Percentiles rank a stretch among this genome's conserved stretches.
These are phyloP conservation scores for Sphagnum tenellum DNA, from an alignment of 225 moss, liverwort and hornwort genomes.

Conservation along the genomic window DNA sequence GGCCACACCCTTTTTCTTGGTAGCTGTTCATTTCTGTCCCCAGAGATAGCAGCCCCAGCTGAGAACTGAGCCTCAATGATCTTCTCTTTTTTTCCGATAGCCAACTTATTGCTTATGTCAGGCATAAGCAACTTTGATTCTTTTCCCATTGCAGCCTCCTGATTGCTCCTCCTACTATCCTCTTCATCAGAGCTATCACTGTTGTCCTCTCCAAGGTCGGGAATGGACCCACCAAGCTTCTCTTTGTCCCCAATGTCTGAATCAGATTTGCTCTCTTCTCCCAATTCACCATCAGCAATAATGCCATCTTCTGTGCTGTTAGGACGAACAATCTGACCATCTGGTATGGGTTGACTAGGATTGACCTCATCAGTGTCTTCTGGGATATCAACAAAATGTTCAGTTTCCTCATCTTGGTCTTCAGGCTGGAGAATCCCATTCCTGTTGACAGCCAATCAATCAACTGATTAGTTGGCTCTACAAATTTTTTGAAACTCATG, in stretches of 20 bases:
- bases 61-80: background rate
- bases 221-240: conserved; percentile 25
- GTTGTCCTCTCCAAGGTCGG: conserved; percentile 30
- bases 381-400: conserved; percentile 70
- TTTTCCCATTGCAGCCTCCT: conserved; percentile 6
- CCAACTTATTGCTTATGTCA: background rate
- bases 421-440: conserved; percentile 71
- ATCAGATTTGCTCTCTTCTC: conserved; percentile 29
- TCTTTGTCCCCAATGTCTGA: conserved; percentile 28
- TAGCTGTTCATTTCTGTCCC: conserved; percentile 10
- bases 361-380: conserved; percentile 27
- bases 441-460: conserved; percentile 33
- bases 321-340: background rate
- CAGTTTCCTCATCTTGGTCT: conserved; percentile 74
- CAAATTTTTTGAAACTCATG: no score
- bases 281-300: conserved; percentile 4
- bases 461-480: conserved; percentile 2
- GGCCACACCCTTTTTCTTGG: conserved; percentile 39
- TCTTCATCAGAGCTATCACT: conserved; percentile 45
- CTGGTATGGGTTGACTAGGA: background rate
- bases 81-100: background rate
- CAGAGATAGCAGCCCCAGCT: conserved; percentile 12
- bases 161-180: background rate
- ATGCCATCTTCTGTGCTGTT: no score
- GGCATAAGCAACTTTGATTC: background rate